phyloP scores from a whole-genome alignment of 371 early-diverging fungal genomes.

The Fennellomyces sp. region DNA sequence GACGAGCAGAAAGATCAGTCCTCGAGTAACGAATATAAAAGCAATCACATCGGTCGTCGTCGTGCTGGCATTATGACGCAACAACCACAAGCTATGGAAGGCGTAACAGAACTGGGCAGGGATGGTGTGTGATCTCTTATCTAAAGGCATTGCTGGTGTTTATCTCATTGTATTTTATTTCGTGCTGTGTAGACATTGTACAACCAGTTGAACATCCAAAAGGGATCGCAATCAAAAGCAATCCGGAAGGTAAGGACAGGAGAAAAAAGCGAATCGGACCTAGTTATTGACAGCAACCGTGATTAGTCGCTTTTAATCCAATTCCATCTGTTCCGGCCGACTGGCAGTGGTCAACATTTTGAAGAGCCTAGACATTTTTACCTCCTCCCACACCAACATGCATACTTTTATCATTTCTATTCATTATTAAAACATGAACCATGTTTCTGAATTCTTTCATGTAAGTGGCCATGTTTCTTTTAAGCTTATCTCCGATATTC shows the following conservation, averaged over 20 bases:
- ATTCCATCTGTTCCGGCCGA: slow-evolving; percentile 24
- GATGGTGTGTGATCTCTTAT: slow-evolving; percentile 36
- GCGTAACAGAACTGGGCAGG: slow-evolving; percentile 48
- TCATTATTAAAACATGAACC: not conserved
- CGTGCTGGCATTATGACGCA: slow-evolving; percentile 48
- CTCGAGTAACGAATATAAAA: not conserved
- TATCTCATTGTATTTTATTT: not conserved
- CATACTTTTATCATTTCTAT: not conserved
- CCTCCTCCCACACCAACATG: not conserved
- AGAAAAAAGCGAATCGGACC: too few species aligned
- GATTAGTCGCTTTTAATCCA: slow-evolving; percentile 14
- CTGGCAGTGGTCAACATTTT: slow-evolving; percentile 25
- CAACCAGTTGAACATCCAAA: slow-evolving; percentile 21
- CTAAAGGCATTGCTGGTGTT: not conserved
- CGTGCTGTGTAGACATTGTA: slow-evolving; percentile 40
- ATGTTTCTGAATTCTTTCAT: not conserved
- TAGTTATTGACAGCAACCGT: not conserved
- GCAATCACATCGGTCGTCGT: slow-evolving; percentile 12
- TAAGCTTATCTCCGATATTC: too few species aligned
- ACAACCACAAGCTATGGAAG: slow-evolving; percentile 55
- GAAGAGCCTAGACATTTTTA: not conserved
- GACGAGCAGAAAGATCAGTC: slow-evolving; percentile 1
- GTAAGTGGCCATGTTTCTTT: too few species aligned
- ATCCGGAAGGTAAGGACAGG: slow-evolving; percentile 14
- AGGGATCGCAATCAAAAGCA: slow-evolving; percentile 24